phyloP scores from a whole-genome alignment of 495 filamentous ascomycete species.

The Astrocystis sublimbata region DNA sequence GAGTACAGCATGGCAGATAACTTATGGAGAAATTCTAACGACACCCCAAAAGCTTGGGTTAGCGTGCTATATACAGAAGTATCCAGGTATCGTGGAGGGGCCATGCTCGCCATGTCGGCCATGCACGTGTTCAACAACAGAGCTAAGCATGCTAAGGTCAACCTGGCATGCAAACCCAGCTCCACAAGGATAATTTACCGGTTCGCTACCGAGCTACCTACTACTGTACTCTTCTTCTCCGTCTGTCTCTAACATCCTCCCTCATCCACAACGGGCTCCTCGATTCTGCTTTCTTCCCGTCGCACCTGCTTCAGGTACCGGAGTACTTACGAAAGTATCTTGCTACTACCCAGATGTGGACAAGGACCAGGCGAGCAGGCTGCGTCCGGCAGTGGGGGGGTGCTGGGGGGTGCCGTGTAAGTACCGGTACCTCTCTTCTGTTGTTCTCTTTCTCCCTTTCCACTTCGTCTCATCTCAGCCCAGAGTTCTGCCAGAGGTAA shows the following conservation, averaged over 20 bases:
- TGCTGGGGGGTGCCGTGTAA: not conserved
- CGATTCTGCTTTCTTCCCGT: not conserved
- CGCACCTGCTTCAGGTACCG: not conserved
- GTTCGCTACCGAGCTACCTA: not conserved
- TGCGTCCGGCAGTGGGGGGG: too few species aligned
- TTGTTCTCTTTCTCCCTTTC: not conserved
- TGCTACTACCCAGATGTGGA: too few species aligned
- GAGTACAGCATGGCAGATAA: too few species aligned
- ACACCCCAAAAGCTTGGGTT: constrained; percentile 1
- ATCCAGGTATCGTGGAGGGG: constrained; percentile 6
- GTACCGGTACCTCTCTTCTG: constrained; percentile 6
- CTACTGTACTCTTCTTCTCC: not conserved
- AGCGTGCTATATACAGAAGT: not conserved
- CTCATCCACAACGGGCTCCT: not conserved
- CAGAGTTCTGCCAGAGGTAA: not conserved
- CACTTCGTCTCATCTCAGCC: not conserved
- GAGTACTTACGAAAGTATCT: constrained; percentile 1
- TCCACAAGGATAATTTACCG: constrained; percentile 10
- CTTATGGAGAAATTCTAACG: constrained; percentile 3
- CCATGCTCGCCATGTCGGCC: too few species aligned
- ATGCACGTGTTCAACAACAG: constrained; percentile 8
- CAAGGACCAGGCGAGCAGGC: not conserved
- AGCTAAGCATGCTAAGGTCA: too few species aligned
- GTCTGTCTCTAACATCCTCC: not conserved
- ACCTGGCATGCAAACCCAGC: too few species aligned